Evolutionary conservation across 352 stramenopile genomes (phyloP).

Genomic region (Globisporangium irregulare): DNA sequence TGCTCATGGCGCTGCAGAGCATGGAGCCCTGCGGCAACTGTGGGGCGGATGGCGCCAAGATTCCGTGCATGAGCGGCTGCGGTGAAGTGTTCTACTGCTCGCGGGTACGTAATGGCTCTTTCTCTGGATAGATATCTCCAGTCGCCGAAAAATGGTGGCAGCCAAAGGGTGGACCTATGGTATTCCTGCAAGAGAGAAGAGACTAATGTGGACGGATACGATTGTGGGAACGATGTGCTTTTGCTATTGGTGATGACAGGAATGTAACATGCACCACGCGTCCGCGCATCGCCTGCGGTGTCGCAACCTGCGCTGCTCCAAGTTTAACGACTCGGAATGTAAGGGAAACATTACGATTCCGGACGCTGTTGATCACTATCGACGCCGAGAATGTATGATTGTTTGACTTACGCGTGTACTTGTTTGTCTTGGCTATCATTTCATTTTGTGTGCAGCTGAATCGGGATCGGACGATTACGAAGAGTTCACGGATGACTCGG

Average conservation of each 20-base stretch:
- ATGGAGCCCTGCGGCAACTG: conserved; percentile 87
- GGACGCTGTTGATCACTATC: neutral
- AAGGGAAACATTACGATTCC: conserved; percentile 11
- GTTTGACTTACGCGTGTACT: neutral
- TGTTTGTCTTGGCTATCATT: neutral
- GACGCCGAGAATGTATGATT: neutral
- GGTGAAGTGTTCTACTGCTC: conserved; percentile 88
- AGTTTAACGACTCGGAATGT: conserved; percentile 90
- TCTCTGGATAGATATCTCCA: neutral
- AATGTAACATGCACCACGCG: conserved; percentile 88
- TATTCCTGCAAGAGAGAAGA: neutral
- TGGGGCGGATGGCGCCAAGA: conserved; percentile 73
- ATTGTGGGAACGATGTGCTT: too few species aligned
- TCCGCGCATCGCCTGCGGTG: conserved; percentile 84
- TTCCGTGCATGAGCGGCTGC: conserved; percentile 85
- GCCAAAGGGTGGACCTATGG: neutral
- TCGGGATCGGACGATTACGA: conserved; percentile 70
- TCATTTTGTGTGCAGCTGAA: conserved; percentile 35
- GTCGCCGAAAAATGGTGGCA: neutral
- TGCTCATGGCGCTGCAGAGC: conserved; percentile 82
- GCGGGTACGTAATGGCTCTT: conserved; percentile 35
- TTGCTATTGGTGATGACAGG: conserved; percentile 25
- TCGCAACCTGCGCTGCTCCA: conserved; percentile 83
- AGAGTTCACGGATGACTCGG: conserved; percentile 56
- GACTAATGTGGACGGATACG: neutral